These are phyloP conservation scores for Leccinum fibrillosum DNA, from an alignment of 768 basidiomycete genomes.

Conservation along the genomic window DNA sequence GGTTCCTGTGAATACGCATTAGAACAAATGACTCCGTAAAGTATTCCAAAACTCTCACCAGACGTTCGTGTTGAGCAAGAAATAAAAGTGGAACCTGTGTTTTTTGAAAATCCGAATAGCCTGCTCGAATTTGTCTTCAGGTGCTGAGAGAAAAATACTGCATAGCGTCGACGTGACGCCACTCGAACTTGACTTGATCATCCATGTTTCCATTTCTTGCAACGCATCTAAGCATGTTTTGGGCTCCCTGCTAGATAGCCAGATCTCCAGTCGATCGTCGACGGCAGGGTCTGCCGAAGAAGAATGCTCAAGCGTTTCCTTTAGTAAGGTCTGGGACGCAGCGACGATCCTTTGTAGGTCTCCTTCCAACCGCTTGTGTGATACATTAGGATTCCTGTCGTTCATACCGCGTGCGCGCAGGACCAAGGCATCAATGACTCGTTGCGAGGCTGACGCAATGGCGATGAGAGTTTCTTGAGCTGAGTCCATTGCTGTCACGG, in stretches of 20 bases:
- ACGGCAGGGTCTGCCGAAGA: not conserved
- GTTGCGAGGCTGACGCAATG: not conserved
- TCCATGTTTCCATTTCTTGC: not conserved
- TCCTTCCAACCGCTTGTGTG: not conserved
- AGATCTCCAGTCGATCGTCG: not conserved
- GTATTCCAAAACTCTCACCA: not conserved
- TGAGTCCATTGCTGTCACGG: not conserved
- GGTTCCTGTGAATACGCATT: not conserved
- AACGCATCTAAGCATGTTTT: not conserved
- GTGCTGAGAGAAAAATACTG: not conserved
- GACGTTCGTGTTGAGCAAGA: not conserved
- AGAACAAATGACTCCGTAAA: not conserved
- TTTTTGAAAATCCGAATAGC: not conserved
- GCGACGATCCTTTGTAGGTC: not conserved
- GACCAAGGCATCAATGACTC: not conserved
- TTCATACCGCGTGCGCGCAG: not conserved
- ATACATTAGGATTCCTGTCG: not conserved
- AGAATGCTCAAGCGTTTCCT: not conserved
- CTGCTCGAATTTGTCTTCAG: not conserved
- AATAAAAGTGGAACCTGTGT: not conserved
- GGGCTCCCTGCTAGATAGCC: not conserved
- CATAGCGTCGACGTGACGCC: not conserved
- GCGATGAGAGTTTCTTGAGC: not conserved
- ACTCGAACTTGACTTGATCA: not conserved
- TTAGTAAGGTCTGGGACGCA: not conserved